phyloP scores from a whole-genome alignment of 164 flowering plant genomes.

The Litsea cubeba region DNA sequence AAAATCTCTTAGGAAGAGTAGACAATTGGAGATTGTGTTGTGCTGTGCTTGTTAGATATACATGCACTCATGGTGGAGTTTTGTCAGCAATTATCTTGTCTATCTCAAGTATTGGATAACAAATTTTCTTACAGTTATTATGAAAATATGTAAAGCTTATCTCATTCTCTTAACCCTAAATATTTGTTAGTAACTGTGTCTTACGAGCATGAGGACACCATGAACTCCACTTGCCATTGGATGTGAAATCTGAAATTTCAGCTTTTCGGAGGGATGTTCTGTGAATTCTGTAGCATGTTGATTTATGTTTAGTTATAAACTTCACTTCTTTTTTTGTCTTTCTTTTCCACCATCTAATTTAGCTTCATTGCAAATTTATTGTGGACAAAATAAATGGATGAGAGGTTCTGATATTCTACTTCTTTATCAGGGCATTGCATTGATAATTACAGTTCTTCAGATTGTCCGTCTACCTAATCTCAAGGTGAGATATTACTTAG shows the following conservation, averaged over 20 bases:
- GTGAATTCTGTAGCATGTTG: background rate
- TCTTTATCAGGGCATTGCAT: constrained; percentile 70
- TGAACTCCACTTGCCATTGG: background rate
- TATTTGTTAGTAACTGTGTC: background rate
- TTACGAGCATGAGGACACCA: background rate
- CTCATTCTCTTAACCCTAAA: background rate
- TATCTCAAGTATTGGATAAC: too few relatives aligned
- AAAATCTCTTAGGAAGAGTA: too few relatives aligned
- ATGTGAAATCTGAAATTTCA: background rate
- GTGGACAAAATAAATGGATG: background rate
- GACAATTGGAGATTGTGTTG: too few relatives aligned
- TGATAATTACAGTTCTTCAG: constrained; percentile 93
- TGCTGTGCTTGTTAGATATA: too few relatives aligned
- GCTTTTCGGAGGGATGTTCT: background rate
- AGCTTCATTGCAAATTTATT: background rate
- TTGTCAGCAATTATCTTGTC: too few relatives aligned
- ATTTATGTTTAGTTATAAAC: background rate
- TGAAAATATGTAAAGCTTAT: background rate
- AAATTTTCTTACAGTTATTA: too few relatives aligned
- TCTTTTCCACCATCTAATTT: background rate
- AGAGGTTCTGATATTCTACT: constrained; percentile 9
- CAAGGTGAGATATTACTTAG: constrained; percentile 51
- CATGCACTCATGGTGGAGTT: too few relatives aligned
- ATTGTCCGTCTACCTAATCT: constrained; percentile 93
- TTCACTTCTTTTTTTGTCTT: background rate